phyloP scores from a whole-genome alignment of 116 monocot species.

The Zostera marina region DNA sequence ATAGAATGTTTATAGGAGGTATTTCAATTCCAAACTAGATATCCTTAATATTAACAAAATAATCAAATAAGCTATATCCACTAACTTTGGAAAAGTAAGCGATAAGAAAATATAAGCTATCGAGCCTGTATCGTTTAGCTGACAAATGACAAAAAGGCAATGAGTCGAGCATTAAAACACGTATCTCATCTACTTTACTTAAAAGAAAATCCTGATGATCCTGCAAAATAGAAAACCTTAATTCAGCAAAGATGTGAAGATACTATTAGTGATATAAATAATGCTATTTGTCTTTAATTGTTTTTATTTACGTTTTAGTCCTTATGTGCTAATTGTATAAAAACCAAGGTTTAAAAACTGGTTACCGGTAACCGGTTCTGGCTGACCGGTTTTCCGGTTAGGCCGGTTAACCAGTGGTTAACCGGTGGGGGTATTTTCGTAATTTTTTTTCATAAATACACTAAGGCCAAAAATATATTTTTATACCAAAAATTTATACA shows the following conservation, averaged over 20 bases:
- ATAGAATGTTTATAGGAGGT: neutral
- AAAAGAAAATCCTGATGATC: conserved; percentile 44
- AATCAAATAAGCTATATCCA: neutral
- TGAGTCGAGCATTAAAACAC: conserved; percentile 44
- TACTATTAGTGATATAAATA: neutral
- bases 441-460: too few species aligned
- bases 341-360: too few species aligned
- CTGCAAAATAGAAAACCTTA: conserved; percentile 9
- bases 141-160: conserved; percentile 61
- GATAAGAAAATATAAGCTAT: conserved; percentile 62
- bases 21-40: neutral
- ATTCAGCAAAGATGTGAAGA: neutral
- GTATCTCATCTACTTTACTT: conserved; percentile 40
- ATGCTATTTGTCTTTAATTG: too few species aligned
- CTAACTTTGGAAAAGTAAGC: conserved; percentile 58
- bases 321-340: too few species aligned
- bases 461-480: too few species aligned
- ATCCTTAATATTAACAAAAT: neutral
- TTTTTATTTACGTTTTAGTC: too few species aligned
- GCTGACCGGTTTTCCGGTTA: too few species aligned
- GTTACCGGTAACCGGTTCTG: too few species aligned
- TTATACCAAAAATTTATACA: too few species aligned
- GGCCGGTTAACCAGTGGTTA: too few species aligned
- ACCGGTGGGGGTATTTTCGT: too few species aligned
- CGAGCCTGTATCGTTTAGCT: conserved; percentile 79